These are phyloP conservation scores for Thielaviopsis populi DNA, from an alignment of 2,329 filamentous ascomycete species.

Conservation along the genomic window DNA sequence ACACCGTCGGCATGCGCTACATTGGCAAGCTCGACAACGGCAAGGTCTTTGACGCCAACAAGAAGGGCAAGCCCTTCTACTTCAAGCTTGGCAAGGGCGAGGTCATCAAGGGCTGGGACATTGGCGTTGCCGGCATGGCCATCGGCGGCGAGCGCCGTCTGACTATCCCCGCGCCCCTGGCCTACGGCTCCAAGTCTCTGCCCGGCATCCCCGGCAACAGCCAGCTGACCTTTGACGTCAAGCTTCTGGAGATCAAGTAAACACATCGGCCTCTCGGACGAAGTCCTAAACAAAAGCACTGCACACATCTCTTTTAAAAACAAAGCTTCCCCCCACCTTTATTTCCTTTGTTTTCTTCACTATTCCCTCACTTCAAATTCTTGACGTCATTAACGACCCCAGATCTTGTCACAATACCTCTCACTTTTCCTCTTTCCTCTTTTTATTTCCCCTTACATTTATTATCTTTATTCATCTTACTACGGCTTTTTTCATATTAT, in stretches of 20 bases:
- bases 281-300: not conserved
- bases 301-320: not conserved
- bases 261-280: constrained; percentile 16
- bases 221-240: constrained; percentile 81
- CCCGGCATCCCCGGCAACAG: constrained; percentile 87
- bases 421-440: not conserved
- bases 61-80: constrained; percentile 93
- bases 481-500: not conserved
- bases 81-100: constrained; percentile 92
- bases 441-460: constrained; percentile 5
- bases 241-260: constrained; percentile 73
- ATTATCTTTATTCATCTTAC: constrained; percentile 1
- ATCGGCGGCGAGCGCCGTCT: constrained; percentile 88
- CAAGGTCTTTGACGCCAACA: constrained; percentile 97
- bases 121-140: constrained; percentile 83
- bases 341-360: not conserved
- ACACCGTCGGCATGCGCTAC: constrained; percentile 87
- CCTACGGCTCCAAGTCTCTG: constrained; percentile 71
- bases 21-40: constrained; percentile 93
- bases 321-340: not conserved
- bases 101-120: constrained; percentile 98
- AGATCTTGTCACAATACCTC: constrained; percentile 5
- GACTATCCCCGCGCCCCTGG: constrained; percentile 72
- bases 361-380: not conserved
- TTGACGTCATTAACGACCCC: constrained; percentile 12